Percentiles rank a stretch among this genome's conserved stretches.
phyloP scores from a whole-genome alignment of 2,329 filamentous ascomycete species.

The Curvularia hawaiiensis region DNA sequence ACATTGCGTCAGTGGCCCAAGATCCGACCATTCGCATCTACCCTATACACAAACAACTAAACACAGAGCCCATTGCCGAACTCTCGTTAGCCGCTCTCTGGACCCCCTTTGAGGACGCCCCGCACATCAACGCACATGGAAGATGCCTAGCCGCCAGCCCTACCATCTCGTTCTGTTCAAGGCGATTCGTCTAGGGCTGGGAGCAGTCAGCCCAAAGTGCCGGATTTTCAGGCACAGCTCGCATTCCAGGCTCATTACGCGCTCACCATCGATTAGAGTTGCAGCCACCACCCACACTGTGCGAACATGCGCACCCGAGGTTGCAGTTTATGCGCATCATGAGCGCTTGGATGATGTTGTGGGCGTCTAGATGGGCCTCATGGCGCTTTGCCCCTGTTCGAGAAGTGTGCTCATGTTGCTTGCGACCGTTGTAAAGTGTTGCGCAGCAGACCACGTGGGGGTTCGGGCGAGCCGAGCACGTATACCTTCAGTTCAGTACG shows the following conservation, averaged over 20 bases:
- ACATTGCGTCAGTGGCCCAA: slow-evolving; percentile 15
- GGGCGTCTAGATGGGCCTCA: slow-evolving; percentile 19
- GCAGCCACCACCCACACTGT: slow-evolving; percentile 24
- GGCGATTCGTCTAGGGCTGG: slow-evolving; percentile 4
- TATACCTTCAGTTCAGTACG: slow-evolving; percentile 8
- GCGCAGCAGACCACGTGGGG: slow-evolving; percentile 14
- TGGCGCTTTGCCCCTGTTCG: slow-evolving; percentile 13
- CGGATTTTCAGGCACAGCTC: slow-evolving; percentile 29
- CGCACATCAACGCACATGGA: slow-evolving; percentile 18
- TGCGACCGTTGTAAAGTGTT: slow-evolving; percentile 2
- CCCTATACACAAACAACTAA: slow-evolving; percentile 24
- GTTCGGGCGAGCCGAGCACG: slow-evolving; percentile 13
- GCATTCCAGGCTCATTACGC: slow-evolving; percentile 24
- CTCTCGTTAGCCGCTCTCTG: slow-evolving; percentile 34
- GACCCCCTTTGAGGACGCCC: slow-evolving; percentile 29
- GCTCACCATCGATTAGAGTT: slow-evolving; percentile 19
- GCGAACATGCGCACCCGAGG: slow-evolving; percentile 20
- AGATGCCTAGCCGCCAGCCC: slow-evolving; percentile 39
- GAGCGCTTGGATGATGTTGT: slow-evolving; percentile 21
- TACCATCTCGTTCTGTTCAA: slow-evolving; percentile 21
- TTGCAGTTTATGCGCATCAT: slow-evolving; percentile 5
- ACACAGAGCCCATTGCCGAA: slow-evolving; percentile 19
- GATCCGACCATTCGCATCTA: slow-evolving; percentile 13
- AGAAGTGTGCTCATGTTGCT: slow-evolving; percentile 14
- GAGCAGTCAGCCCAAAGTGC: slow-evolving; percentile 18